Evolutionary conservation across 148 eudicot genomes (phyloP), one percentile per base, ranked within the genome.

Genomic region (Chenopodium formosanum): DNA sequence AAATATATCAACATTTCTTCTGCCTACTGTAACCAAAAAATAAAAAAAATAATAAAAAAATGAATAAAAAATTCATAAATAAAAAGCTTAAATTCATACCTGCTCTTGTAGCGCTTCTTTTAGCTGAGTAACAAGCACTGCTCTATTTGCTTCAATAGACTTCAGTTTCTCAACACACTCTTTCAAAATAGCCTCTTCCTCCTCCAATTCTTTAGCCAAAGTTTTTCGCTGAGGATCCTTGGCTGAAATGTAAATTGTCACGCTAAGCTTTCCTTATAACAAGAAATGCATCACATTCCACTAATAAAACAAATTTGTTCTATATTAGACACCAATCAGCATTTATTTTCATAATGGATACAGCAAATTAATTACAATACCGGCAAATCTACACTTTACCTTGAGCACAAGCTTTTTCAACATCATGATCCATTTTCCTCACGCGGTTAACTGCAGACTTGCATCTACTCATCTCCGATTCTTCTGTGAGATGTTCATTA

Each of bases 391-490:
- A 27, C 78, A 66, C 25, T 73, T 81, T 89, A 96, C 99, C 99
- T 85, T 87, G 92, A 50, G 86, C 85, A 83, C 97, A 91, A 32
- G 97, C 95, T 77, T 88, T 64, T 77, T 93, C 92, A 81, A 91
- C 92, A 78, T 93, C 95, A 84, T 88, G 86, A 81, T 94, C 99
- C 93, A 94, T 89, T 87, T 91, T 96, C 84, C 91, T 90, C 67
- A 93, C 91, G 76, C 86, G 89, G 58, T 89, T 91, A 64, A 89
- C 84, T n/a, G 92, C 91, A 79, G 97, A 91, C 84, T 90, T 95
- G 90, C 99, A 96, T 84, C 83, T 92, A 76, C 48, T 86, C 95
- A 90, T 87, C 86, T 90, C 93, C 50, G 87, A 87, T 70, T 94
- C 94, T 89, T 96, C 97, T 72, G 73, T 85, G 68, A 84, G 70